A percentile compares a stretch with the other conserved stretches of the same genome.
These are phyloP conservation scores for Solanum sitiens DNA, from an alignment of 257 asterid genomes.

Conservation along the genomic window DNA sequence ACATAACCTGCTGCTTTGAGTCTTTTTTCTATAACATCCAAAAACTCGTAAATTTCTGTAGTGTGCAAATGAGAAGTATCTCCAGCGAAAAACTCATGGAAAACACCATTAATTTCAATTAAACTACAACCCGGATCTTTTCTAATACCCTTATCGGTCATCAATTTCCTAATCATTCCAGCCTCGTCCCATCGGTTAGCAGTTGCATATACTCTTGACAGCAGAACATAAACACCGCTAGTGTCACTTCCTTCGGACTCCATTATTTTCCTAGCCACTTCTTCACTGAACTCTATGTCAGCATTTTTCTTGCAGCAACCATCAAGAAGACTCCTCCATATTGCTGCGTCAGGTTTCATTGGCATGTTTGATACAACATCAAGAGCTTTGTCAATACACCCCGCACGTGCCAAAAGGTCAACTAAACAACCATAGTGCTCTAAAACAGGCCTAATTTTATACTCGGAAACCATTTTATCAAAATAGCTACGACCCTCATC, in stretches of 20 bases:
- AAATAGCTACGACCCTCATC: slow-evolving; percentile 46
- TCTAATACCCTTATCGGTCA: slow-evolving; percentile 49
- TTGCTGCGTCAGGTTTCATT: slow-evolving; percentile 66
- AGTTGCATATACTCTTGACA: slow-evolving; percentile 59
- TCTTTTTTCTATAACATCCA: slow-evolving; percentile 41
- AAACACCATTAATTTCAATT: slow-evolving; percentile 46
- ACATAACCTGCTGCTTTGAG: slow-evolving; percentile 35
- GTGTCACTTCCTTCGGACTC: slow-evolving; percentile 16
- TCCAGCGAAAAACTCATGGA: slow-evolving; percentile 71
- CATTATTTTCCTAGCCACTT: slow-evolving; percentile 39
- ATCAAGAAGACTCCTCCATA: slow-evolving; percentile 77
- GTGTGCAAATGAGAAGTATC: slow-evolving; percentile 53
- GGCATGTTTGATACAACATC: slow-evolving; percentile 49
- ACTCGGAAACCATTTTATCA: slow-evolving; percentile 34
- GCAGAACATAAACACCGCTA: slow-evolving; percentile 59
- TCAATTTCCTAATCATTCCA: slow-evolving; percentile 52
- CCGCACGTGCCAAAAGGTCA: slow-evolving; percentile 62
- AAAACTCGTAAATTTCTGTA: slow-evolving; percentile 28
- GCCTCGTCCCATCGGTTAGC: slow-evolving; percentile 73
- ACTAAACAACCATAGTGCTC: slow-evolving; percentile 78
- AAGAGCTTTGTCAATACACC: slow-evolving; percentile 49
- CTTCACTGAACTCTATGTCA: slow-evolving; percentile 43
- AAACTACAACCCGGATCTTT: slow-evolving; percentile 75
- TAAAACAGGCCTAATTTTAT: slow-evolving; percentile 45
- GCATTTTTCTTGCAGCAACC: slow-evolving; percentile 42